Evolutionary conservation across 2,329 filamentous ascomycete genomes (phyloP), one percentile per base, ranked within the genome.

Genomic region (Penicillium nordicum): DNA sequence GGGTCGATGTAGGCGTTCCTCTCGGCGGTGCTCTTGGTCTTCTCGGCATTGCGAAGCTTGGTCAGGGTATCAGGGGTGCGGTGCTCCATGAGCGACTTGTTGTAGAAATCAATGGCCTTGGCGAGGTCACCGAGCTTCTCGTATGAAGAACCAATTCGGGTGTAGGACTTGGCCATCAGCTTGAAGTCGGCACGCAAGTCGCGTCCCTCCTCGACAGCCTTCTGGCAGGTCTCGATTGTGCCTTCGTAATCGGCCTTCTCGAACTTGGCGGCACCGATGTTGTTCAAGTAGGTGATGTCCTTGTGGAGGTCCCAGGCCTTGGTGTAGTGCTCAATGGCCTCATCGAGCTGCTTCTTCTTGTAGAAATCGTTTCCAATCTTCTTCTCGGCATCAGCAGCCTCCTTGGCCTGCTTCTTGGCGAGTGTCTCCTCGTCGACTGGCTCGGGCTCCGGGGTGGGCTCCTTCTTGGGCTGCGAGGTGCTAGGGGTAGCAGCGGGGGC

Each of bases 231-330:
- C 67, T 95, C 89, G 62, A 99, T 92, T 64, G 88, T 87, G 56
- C 87, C 89, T 69, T 95, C 84, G 74, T 90, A 96, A 72, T 97
- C 94, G 55, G 92, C 92, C 82, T 97, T 97, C 76, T 99, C 94
- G 67, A 92, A 97, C 69, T 95, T 86, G 58, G 93, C 94, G 4
- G 94, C 94, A 58, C 92, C 91, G 32, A 96, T 83, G 78, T 99
- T 99, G 80, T 95, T 99, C 58, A 97, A 83, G 78, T 99, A 99
- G 16, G 93, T 94, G 69, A 99, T 96, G 69, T 99, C 94, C 82
- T 97, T 94, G 84, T 90, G 82, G 38, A 89, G 76, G 57, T 96
- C 92, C 94, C 94, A 99, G 0, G 94, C 94, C 75, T 96, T 95
- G 73, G 76, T 84, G 81, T 99, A 99, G 79, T 99, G 91, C 71